Evolutionary conservation across 805 yeast species (phyloP).

Genomic region (Cyberlindnera japonica): DNA sequence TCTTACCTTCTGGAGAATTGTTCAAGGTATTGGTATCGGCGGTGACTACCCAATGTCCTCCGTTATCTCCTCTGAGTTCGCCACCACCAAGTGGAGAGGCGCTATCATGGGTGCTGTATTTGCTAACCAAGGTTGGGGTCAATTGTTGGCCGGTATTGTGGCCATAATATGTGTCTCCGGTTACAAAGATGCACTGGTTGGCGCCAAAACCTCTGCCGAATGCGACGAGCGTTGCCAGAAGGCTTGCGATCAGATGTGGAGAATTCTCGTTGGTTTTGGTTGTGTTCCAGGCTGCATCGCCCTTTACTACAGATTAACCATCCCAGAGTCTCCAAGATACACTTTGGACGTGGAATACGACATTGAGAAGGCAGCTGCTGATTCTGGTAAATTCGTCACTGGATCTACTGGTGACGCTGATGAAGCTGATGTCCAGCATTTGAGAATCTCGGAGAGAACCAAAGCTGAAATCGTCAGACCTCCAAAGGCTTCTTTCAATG

Average conservation of each 20-base stretch:
- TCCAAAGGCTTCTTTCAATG: conserved; percentile 78
- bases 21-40: conserved; percentile 96
- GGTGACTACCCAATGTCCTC: conserved; percentile 95
- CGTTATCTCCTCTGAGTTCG: conserved; percentile 87
- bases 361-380: conserved; percentile 54
- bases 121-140: conserved; percentile 97
- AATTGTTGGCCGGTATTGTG: conserved; percentile 80
- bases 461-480: conserved; percentile 53
- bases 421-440: conserved; percentile 39
- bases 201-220: conserved; percentile 49
- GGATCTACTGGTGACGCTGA: conserved; percentile 52
- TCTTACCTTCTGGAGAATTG: conserved; percentile 71
- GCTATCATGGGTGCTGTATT: conserved; percentile 96
- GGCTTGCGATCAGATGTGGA: conserved; percentile 94
- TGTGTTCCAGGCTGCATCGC: conserved; percentile 85
- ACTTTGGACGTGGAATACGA: conserved; percentile 69
- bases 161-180: conserved; percentile 74
- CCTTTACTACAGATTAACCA: conserved; percentile 86
- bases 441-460: conserved; percentile 46
- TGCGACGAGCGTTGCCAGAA: conserved; percentile 66
- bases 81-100: conserved; percentile 97
- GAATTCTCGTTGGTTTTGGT: conserved; percentile 85
- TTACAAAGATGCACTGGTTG: conserved; percentile 58
- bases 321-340: conserved; percentile 93
- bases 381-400: conserved; percentile 45